These are phyloP conservation scores for Mrakia frigida DNA, from an alignment of 768 basidiomycete species.

Conservation along the genomic window DNA sequence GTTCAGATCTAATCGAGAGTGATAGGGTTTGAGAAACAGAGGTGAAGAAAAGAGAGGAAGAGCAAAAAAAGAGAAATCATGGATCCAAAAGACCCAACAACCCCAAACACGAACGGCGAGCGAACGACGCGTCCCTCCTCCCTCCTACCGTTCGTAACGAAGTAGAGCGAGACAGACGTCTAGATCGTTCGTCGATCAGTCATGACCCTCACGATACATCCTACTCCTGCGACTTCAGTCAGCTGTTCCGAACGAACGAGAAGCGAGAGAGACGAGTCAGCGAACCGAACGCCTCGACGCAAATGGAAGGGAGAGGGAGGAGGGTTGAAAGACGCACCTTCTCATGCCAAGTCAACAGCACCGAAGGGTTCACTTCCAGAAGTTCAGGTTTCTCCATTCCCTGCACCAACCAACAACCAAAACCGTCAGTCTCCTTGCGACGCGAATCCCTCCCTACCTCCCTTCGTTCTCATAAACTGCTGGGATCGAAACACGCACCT, in stretches of 20 bases:
- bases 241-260: constrained; percentile 51
- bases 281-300: background rate
- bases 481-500: no score
- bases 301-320: background rate
- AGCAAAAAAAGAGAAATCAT: no score
- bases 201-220: constrained; percentile 87
- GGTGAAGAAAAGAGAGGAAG: no score
- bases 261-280: no score
- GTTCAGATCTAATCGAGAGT: no score
- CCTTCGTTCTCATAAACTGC: no score
- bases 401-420: constrained; percentile 35
- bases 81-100: no score
- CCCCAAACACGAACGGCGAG: no score
- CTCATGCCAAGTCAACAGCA: constrained; percentile 86
- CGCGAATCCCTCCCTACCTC: no score
- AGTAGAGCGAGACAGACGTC: background rate
- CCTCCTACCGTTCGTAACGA: background rate
- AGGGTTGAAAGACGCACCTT: constrained; percentile 57
- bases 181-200: constrained; percentile 60
- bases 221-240: constrained; percentile 87
- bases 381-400: constrained; percentile 71
- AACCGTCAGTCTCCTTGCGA: no score
- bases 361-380: constrained; percentile 58
- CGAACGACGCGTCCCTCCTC: background rate
- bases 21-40: no score